Evolutionary conservation across 257 asterid genomes (phyloP).

Genomic region (Solanum clarkiae): DNA sequence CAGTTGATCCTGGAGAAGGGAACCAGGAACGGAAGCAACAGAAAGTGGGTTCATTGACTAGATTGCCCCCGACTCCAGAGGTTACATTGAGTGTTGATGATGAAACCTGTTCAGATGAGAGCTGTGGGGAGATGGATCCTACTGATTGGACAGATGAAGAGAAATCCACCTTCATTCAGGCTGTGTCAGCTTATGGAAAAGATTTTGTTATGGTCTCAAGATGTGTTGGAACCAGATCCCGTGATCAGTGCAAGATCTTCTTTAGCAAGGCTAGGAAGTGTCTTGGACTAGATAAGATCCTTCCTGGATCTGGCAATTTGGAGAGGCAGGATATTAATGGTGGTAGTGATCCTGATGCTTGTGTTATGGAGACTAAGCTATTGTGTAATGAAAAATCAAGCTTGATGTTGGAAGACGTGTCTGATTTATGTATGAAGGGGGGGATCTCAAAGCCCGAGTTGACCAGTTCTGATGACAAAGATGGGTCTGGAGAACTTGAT

Average conservation of each 20-base stretch:
- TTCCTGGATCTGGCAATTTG: slow-evolving; percentile 23
- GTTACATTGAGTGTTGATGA: slow-evolving; percentile 56
- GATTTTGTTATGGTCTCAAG: slow-evolving; percentile 65
- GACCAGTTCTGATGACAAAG: slow-evolving; percentile 16
- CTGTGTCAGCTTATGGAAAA: slow-evolving; percentile 64
- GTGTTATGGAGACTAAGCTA: slow-evolving; percentile 37
- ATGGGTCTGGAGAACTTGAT: slow-evolving; percentile 18
- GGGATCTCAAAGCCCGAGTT: slow-evolving; percentile 22
- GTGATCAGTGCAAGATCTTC: slow-evolving; percentile 80
- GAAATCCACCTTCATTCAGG: slow-evolving; percentile 57
- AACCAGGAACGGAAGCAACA: slow-evolving; percentile 51
- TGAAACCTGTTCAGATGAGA: slow-evolving; percentile 78
- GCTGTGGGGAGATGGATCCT: slow-evolving; percentile 76
- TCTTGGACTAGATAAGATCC: slow-evolving; percentile 55
- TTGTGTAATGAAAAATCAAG: slow-evolving; percentile 33
- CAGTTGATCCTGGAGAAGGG: slow-evolving; percentile 64
- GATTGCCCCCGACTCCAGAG: slow-evolving; percentile 57
- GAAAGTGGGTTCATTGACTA: slow-evolving; percentile 35
- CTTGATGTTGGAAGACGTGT: slow-evolving; percentile 21
- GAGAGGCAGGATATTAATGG: slow-evolving; percentile 38
- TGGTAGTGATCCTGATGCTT: slow-evolving; percentile 59
- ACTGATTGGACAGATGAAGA: slow-evolving; percentile 91
- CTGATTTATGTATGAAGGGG: slow-evolving; percentile 14
- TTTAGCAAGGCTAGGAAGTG: slow-evolving; percentile 83
- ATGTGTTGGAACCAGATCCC: slow-evolving; percentile 51